Percentiles rank a stretch among this genome's conserved stretches.
These are phyloP conservation scores for Pulveroboletus frians DNA, from an alignment of 768 basidiomycete genomes.

Conservation along the genomic window DNA sequence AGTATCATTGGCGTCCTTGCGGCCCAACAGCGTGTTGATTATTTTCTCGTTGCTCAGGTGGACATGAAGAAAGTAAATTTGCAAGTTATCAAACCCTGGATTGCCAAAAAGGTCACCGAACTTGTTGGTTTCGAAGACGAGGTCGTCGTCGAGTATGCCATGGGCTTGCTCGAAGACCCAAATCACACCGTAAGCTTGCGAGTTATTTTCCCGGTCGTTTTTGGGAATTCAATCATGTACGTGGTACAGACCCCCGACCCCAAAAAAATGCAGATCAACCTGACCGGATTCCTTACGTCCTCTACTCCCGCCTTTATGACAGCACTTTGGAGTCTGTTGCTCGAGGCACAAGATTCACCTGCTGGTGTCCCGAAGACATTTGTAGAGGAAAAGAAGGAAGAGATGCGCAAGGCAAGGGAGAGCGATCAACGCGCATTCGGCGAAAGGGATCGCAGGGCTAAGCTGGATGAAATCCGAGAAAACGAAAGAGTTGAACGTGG, in stretches of 20 bases:
- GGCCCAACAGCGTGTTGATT: neutral
- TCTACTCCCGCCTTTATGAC: conserved; percentile 85
- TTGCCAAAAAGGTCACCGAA: conserved; percentile 87
- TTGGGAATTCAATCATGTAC: neutral
- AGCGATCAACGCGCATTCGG: conserved; percentile 61
- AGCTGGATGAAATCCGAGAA: conserved; percentile 65
- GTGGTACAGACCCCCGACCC: conserved; percentile 74
- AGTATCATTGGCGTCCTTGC: conserved; percentile 33
- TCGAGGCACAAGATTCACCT: conserved; percentile 86
- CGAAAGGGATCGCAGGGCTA: conserved; percentile 63
- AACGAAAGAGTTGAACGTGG: conserved; percentile 47
- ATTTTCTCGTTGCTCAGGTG: conserved; percentile 44
- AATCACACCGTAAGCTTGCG: conserved; percentile 62
- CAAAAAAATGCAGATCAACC: conserved; percentile 90
- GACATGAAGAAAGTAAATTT: conserved; percentile 96
- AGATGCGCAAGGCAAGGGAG: conserved; percentile 69
- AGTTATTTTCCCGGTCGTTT: too few relatives aligned
- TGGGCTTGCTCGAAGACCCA: conserved; percentile 87
- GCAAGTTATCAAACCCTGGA: conserved; percentile 89
- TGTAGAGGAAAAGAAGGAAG: conserved; percentile 88
- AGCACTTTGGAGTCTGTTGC: conserved; percentile 82
- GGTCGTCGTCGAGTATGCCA: conserved; percentile 93
- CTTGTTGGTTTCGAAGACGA: conserved; percentile 95
- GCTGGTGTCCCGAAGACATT: conserved; percentile 89
- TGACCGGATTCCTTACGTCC: conserved; percentile 88